Evolutionary conservation across 2,329 filamentous ascomycete species (phyloP).

Genomic region (Calonectria ilicicola): DNA sequence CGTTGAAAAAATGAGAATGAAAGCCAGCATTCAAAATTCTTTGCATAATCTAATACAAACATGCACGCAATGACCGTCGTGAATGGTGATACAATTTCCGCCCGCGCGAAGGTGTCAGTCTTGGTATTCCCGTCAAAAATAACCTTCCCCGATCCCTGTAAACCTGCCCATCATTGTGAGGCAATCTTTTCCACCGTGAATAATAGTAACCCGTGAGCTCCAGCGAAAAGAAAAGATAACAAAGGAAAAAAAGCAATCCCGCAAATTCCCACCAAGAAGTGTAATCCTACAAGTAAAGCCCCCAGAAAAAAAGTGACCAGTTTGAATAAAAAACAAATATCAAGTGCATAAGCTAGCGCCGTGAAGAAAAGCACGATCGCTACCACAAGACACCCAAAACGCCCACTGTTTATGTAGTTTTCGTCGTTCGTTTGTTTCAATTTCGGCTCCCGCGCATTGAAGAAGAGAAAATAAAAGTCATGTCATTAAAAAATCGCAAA

Average conservation of each 20-base stretch:
- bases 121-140: conserved; percentile 35
- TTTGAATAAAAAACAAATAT: conserved; percentile 23
- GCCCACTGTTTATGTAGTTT: conserved; percentile 35
- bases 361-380: conserved; percentile 19
- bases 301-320: conserved; percentile 14
- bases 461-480: conserved; percentile 18
- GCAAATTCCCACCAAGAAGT: conserved; percentile 35
- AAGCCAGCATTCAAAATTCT: conserved; percentile 22
- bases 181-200: conserved; percentile 23
- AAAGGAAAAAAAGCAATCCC: conserved; percentile 9
- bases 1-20: conserved; percentile 17
- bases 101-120: conserved; percentile 36
- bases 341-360: conserved; percentile 10
- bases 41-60: conserved; percentile 24
- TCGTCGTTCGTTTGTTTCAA: conserved; percentile 27
- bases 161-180: conserved; percentile 15
- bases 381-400: conserved; percentile 30
- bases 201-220: conserved; percentile 25
- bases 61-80: conserved; percentile 39
- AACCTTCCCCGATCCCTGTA: neutral
- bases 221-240: conserved; percentile 24
- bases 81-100: conserved; percentile 46
- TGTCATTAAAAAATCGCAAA: conserved; percentile 42
- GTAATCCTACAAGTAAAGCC: conserved; percentile 50
- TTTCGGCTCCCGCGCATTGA: conserved; percentile 20